Evolutionary conservation across 2,329 filamentous ascomycete genomes (phyloP).

Genomic region (Myriangium duriaei): DNA sequence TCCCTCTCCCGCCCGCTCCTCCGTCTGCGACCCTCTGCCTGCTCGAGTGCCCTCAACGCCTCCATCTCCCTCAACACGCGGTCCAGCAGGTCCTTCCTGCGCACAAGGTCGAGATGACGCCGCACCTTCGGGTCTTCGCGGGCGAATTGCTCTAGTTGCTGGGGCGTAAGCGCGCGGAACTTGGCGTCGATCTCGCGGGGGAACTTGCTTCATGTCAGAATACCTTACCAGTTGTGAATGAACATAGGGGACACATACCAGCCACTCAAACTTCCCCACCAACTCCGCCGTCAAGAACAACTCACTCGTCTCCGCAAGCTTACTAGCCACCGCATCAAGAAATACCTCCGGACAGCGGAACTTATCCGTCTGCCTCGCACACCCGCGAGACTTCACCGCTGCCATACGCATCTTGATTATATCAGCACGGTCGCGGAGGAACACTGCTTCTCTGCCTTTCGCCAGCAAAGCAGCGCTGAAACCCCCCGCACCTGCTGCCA

Average conservation of each 20-base stretch:
- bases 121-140: conserved; percentile 85
- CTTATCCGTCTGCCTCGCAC: conserved; percentile 71
- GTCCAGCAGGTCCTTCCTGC: conserved; percentile 83
- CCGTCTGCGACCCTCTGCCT: conserved; percentile 24
- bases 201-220: conserved; percentile 41
- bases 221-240: not conserved
- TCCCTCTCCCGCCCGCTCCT: conserved; percentile 10
- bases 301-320: conserved; percentile 87
- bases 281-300: conserved; percentile 96
- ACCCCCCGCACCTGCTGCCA: conserved; percentile 70
- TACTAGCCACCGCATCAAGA: conserved; percentile 91
- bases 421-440: conserved; percentile 81
- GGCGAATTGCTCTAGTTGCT: conserved; percentile 80
- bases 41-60: conserved; percentile 68
- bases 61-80: conserved; percentile 94
- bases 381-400: conserved; percentile 85
- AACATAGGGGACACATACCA: conserved; percentile 28
- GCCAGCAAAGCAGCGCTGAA: conserved; percentile 80
- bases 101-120: conserved; percentile 81
- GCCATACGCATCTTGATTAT: conserved; percentile 82
- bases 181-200: conserved; percentile 80
- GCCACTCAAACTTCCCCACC: conserved; percentile 93
- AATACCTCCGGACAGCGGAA: conserved; percentile 96
- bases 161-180: conserved; percentile 55
- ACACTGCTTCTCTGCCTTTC: conserved; percentile 80